phyloP scores from a whole-genome alignment of 805 yeast genomes.

The Candida nemodendra region DNA sequence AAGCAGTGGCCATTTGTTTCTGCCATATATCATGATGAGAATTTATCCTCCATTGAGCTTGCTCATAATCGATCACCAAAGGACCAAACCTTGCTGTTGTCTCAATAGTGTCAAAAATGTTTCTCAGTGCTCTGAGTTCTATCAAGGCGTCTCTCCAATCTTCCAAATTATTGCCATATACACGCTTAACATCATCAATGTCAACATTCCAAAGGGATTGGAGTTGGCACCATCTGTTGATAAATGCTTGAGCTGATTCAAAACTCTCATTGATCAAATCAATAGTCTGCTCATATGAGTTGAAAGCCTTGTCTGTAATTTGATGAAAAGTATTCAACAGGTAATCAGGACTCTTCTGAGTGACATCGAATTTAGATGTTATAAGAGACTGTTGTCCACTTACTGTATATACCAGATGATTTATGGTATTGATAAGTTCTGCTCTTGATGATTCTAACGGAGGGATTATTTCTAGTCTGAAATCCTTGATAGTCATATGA shows the following conservation, averaged over 20 bases:
- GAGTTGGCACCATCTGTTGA: conserved; percentile 51
- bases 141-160: conserved; percentile 50
- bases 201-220: conserved; percentile 61
- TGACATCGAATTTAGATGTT: conserved; percentile 24
- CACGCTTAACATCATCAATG: conserved; percentile 37
- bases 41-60: conserved; percentile 50
- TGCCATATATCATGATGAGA: conserved; percentile 61
- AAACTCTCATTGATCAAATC: conserved; percentile 34
- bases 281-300: conserved; percentile 24
- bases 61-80: conserved; percentile 44
- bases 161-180: conserved; percentile 35
- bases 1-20: conserved; percentile 38
- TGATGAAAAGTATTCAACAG: neutral
- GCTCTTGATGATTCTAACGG: conserved; percentile 38
- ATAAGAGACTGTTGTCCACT: conserved; percentile 27
- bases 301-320: neutral
- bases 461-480: conserved; percentile 40
- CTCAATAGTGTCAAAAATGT: conserved; percentile 51
- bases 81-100: conserved; percentile 40
- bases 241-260: conserved; percentile 35
- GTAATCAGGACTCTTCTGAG: neutral
- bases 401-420: conserved; percentile 23
- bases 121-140: conserved; percentile 43
- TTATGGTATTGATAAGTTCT: conserved; percentile 26
- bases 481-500: conserved; percentile 37